Percentiles rank a stretch among this genome's conserved stretches.
phyloP scores from a whole-genome alignment of 2,329 filamentous ascomycete genomes.

The Bipolaris bicolor region DNA sequence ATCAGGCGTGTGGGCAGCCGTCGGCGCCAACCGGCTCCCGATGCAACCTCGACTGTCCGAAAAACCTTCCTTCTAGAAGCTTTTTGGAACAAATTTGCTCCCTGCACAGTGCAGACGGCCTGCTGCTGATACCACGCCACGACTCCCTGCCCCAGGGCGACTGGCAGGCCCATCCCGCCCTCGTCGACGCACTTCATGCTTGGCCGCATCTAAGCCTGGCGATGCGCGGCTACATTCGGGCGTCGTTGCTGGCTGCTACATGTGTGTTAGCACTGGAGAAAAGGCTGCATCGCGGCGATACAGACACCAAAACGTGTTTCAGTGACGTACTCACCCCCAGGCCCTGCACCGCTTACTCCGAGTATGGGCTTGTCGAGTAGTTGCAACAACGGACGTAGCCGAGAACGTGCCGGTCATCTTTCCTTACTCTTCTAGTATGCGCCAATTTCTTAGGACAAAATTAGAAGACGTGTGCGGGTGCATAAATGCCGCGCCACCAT shows the following conservation, averaged over 20 bases:
- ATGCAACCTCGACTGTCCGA: slow-evolving; percentile 1
- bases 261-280: background rate
- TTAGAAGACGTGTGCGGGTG: background rate
- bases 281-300: background rate
- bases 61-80: slow-evolving; percentile 16
- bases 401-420: background rate
- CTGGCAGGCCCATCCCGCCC: background rate
- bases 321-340: slow-evolving; percentile 1
- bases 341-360: background rate
- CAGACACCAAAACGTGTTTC: background rate
- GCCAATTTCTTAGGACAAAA: background rate
- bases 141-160: background rate
- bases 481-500: background rate
- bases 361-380: background rate
- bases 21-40: slow-evolving; percentile 1
- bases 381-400: background rate
- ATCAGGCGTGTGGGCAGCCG: slow-evolving; percentile 13
- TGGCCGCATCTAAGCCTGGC: background rate
- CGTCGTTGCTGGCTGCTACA: background rate
- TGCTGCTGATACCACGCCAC: slow-evolving; percentile 4
- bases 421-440: background rate
- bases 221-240: slow-evolving; percentile 3
- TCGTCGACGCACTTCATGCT: background rate
- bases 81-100: slow-evolving; percentile 9
- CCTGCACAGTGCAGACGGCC: background rate